phyloP scores from a whole-genome alignment of 495 filamentous ascomycete genomes.

The Aspergillus asperescens region DNA sequence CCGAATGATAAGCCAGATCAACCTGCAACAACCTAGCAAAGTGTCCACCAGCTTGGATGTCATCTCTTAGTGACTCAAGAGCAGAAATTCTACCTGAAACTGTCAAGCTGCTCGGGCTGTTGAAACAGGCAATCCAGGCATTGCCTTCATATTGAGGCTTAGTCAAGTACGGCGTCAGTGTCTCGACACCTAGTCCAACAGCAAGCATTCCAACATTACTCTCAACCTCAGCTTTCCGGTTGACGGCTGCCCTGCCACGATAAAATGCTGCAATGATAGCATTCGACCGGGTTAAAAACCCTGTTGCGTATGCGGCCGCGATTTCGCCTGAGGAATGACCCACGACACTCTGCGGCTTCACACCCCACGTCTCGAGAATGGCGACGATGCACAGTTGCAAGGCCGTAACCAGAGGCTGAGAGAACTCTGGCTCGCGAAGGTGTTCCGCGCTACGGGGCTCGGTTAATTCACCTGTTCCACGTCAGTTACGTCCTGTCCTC shows the following conservation, averaged over 20 bases:
- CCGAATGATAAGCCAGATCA: slow-evolving; percentile 60
- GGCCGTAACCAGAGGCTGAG: slow-evolving; percentile 25
- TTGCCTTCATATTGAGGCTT: background rate
- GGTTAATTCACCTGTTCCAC: background rate
- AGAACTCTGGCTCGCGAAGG: background rate
- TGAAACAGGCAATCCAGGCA: slow-evolving; percentile 43
- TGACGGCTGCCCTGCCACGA: slow-evolving; percentile 15
- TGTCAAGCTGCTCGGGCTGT: slow-evolving; percentile 41
- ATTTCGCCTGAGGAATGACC: slow-evolving; percentile 36
- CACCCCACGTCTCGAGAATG: slow-evolving; percentile 19
- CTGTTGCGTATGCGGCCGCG: slow-evolving; percentile 29
- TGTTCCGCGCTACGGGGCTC: slow-evolving; percentile 3
- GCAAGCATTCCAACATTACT: slow-evolving; percentile 33
- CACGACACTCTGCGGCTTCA: slow-evolving; percentile 16
- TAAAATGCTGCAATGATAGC: slow-evolving; percentile 27
- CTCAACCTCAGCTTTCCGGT: slow-evolving; percentile 1
- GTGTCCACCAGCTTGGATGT: slow-evolving; percentile 38
- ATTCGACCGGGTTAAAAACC: slow-evolving; percentile 12
- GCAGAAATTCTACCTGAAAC: slow-evolving; percentile 36
- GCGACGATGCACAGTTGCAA: slow-evolving; percentile 26
- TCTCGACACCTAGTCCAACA: slow-evolving; percentile 23
- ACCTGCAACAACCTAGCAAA: slow-evolving; percentile 54
- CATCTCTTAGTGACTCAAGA: slow-evolving; percentile 36
- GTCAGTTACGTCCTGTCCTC: background rate
- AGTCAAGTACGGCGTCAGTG: slow-evolving; percentile 15